phyloP scores from a whole-genome alignment of 495 filamentous ascomycete genomes.

The Talaromyces thailandensis region DNA sequence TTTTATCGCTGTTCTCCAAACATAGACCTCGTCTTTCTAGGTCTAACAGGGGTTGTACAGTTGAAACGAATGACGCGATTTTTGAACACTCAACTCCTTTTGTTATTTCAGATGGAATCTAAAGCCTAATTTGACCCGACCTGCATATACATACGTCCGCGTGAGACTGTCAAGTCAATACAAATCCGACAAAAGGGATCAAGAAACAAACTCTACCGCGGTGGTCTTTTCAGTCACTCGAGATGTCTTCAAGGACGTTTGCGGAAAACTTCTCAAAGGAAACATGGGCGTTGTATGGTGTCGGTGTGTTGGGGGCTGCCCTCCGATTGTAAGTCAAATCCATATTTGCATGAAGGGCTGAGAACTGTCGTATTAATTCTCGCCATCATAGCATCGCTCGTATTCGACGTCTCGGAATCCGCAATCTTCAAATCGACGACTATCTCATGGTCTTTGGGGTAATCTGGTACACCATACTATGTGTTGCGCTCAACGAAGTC shows the following conservation, averaged over 20 bases:
- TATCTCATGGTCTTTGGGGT: slow-evolving; percentile 40
- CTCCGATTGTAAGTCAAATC: slow-evolving; percentile 32
- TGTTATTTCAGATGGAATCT: not conserved
- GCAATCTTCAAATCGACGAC: slow-evolving; percentile 40
- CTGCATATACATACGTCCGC: not conserved
- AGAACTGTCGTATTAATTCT: not conserved
- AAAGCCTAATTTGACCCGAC: not conserved
- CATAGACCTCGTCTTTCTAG: not conserved
- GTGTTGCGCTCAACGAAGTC: slow-evolving; percentile 42
- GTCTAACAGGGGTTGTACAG: not conserved
- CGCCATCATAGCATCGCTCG: slow-evolving; percentile 31
- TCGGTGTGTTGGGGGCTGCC: slow-evolving; percentile 32
- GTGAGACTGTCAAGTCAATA: not conserved
- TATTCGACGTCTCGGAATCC: slow-evolving; percentile 35
- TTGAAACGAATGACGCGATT: not conserved
- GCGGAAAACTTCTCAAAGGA: slow-evolving; percentile 26
- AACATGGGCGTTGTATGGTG: slow-evolving; percentile 39
- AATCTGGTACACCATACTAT: slow-evolving; percentile 46
- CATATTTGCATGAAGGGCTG: not conserved
- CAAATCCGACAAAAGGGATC: not conserved
- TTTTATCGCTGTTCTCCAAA: not conserved
- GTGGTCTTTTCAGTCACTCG: not conserved
- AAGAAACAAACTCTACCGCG: not conserved
- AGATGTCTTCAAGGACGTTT: slow-evolving; percentile 10
- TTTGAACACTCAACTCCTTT: not conserved